These are phyloP conservation scores for Lentinula raphanica DNA, from an alignment of 768 basidiomycete genomes.

Conservation along the genomic window DNA sequence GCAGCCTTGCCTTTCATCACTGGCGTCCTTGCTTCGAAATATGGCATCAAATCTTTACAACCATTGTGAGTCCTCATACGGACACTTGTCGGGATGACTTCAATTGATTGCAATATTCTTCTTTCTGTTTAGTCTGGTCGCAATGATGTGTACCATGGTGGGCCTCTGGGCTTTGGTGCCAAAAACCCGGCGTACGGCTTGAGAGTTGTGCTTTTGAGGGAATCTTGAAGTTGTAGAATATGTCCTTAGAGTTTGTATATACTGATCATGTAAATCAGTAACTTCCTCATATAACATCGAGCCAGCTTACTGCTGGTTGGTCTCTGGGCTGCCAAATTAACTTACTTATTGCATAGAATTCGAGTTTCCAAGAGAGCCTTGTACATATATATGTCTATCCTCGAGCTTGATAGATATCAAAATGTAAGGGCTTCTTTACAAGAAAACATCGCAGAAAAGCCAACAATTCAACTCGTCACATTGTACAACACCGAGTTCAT, in stretches of 20 bases:
- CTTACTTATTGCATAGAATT: too few relatives aligned
- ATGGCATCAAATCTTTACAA: constrained; percentile 41
- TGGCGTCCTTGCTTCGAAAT: constrained; percentile 35
- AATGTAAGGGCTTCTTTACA: too few relatives aligned
- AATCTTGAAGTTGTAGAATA: too few relatives aligned
- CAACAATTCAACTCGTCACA: background rate
- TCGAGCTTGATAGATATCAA: too few relatives aligned
- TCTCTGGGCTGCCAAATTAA: too few relatives aligned
- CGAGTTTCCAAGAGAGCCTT: too few relatives aligned
- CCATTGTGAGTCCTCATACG: constrained; percentile 33
- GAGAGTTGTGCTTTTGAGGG: background rate
- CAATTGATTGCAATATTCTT: background rate
- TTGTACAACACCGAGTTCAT: background rate
- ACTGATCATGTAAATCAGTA: too few relatives aligned
- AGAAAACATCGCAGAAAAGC: too few relatives aligned
- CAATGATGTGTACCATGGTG: constrained; percentile 21
- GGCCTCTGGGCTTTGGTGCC: constrained; percentile 21
- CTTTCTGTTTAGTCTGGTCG: constrained; percentile 15
- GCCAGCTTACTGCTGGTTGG: too few relatives aligned
- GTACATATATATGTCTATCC: too few relatives aligned
- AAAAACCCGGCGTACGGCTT: background rate
- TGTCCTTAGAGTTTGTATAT: background rate
- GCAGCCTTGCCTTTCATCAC: constrained; percentile 41
- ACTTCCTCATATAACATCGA: too few relatives aligned
- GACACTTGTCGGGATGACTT: background rate